Evolutionary conservation across 768 basidiomycete genomes (phyloP), one percentile per base, ranked within the genome.

Genomic region (Russula foetens): DNA sequence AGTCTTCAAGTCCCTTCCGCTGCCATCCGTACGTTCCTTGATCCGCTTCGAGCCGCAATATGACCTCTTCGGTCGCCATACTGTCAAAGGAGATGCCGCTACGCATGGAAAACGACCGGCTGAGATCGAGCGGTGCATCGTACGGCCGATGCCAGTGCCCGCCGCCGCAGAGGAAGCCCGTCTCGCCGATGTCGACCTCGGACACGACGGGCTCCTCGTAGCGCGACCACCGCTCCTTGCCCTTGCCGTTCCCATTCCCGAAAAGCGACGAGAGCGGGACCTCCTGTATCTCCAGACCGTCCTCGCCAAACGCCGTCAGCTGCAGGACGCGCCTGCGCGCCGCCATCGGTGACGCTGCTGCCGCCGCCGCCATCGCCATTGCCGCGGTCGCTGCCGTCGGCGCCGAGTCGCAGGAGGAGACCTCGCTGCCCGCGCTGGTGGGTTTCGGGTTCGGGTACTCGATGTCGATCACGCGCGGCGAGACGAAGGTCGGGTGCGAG

Each of bases 11-110:
- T 17, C 85, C 90, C 67, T 85, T 90, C 66, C 82, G 74, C 72
- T 83, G 78, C 90, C 90, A 92, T 0, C 81, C 90, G 69, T 92
- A 93, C 6, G 87, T 72, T 7, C 90, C 90, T 59, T 85, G 77
- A 58, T 84, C 82, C 23, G 71, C 73, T 67, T 76, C 77, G 69
- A 83, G 68, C 66, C 73, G 70, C 28, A 73, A 74, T 1, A 71
- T 59, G 8, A 83, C 67, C 49, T 83, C 85, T 24, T 81, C 77
- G 1, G 83, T 76, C 31, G 79, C 83, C 63, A 80, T 70, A 56
- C 79, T 85, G 55, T 75, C 76, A 50, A 75, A 75, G 9, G 85
- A 84, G 28, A 65, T 66, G 21, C 68, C 69, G 66, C 80, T 81
- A 41, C 76, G 63, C 9, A 73, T 69, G 44, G 81, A 79, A 53